Evolutionary conservation across 169 alveolate species (phyloP), one percentile per base, ranked within the genome.

Genomic region (Plasmodium ovale): DNA sequence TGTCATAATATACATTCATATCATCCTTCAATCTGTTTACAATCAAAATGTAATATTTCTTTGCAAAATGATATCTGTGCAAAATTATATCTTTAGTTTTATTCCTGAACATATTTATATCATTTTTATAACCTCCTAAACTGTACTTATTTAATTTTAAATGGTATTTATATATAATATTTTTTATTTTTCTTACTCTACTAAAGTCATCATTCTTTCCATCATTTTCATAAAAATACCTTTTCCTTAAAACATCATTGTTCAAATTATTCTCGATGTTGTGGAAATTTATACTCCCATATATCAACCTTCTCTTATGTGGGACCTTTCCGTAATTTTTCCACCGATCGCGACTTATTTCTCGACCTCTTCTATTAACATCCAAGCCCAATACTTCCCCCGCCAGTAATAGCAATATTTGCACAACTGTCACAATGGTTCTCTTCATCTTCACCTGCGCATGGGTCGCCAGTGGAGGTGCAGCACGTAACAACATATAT

Each of bases 221-320:
- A 21, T 79, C 89, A 14, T 35, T 79, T 1, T 79, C 67, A 39
- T 64, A 27, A 1, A 35, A 47, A 47, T 79, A 16, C 3, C 16
- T 47, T 27, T 79, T 79, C 35, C 47, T 64, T 79, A 64, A 12
- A 4, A 51, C 54, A 10, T 79, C 89, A 23, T 79, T 79, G n/a
- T 47, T 79, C 14, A 79, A 25, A 64, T 9, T 64, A 25, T 74
- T 74, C 10, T 79, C 79, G 1, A 65, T 47, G 16, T 79, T 79
- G 27, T 79, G 58, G 14, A 65, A 49, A 23, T 64, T 79, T 64
- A 79, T 79, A n/a, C 49, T 64, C 27, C 59, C 49, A 39, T 79
- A 79, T 39, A 65, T 16, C 27, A 23, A 29, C 33, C 25, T 73
- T 31, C 73, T 33, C 44, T 42, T 73, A 25, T 47, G 10, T 54